Base-by-base conservation (phyloP, 495 filamentous ascomycete species). In the Penicillium bovifimosum region DNA sequence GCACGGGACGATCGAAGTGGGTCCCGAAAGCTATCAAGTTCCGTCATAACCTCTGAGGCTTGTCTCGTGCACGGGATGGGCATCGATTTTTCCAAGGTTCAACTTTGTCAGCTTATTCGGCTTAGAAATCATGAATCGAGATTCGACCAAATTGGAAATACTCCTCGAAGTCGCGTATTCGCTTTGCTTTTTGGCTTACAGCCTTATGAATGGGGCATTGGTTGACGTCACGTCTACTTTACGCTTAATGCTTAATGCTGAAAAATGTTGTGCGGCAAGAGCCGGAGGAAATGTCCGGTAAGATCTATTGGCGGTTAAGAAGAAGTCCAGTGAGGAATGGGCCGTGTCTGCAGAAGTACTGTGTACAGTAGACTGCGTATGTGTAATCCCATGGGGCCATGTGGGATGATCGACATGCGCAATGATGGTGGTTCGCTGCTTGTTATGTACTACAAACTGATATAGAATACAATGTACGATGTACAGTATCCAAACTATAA, bases 1-100 rank as follows among this genome's bases (percentile, higher is more conserved):
- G 47, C 39, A 29, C 38, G 36, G 36, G 47, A 50, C 48, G 48
- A 50, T 50, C 48, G n/a, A 50, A 6, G 48, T 42, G 48, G 48
- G 48, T 41, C 48, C 9, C 18, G 18, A 42, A n/a, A n/a, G n/a
- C n/a, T 50, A 42, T 50, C 20, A 41, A 42, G 34, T 18, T 50
- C 38, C 48, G 38, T 50, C 36, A 41, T 16, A 38, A 38, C 16
- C 34, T n/a, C 9, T 18, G 9, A 5, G 41, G 24, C 4, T n/a
- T 6, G 6, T 32, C 20, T 4, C 20, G 20, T 24, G 20, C 20
- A 24, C 4, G 20, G 20, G 20, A 24, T 24, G 4, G 20, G 20
- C 4, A 2, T 24, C 20, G 2, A 24, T 24, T 24, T 24, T 24
- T 24, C 42, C 1, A 34, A 33, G 9, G 3, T 18, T 44, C 13